These are phyloP conservation scores for Oryza glaberrima DNA, from an alignment of 176 grass and related monocot species.

Conservation along the genomic window DNA sequence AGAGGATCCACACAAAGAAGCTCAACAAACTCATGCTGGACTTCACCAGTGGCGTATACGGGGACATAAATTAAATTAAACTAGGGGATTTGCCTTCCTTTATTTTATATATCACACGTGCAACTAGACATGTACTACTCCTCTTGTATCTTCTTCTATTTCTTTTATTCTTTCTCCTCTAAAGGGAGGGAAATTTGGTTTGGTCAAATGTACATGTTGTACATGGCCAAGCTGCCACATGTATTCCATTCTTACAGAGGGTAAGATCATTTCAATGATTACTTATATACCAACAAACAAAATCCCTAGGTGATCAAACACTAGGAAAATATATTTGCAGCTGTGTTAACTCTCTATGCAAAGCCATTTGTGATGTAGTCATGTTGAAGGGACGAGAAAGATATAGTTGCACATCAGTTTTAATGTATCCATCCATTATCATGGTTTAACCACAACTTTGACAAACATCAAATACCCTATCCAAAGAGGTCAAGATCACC, in stretches of 20 bases:
- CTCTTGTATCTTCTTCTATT: conserved; percentile 22
- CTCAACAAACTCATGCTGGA: conserved; percentile 86
- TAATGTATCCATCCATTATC: no score
- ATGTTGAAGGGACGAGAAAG: neutral
- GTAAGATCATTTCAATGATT: conserved; percentile 42
- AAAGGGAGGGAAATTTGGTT: conserved; percentile 30
- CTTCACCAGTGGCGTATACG: conserved; percentile 57
- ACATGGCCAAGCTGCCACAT: conserved; percentile 58
- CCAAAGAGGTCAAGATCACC: neutral
- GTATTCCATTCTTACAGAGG: conserved; percentile 42
- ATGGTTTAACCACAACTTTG: neutral
- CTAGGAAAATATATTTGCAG: conserved; percentile 8
- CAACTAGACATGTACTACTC: conserved; percentile 37
- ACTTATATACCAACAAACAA: conserved; percentile 20
- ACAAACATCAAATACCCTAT: neutral
- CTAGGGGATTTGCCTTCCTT: conserved; percentile 23
- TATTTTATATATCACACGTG: conserved; percentile 15
- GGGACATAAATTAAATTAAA: conserved; percentile 51
- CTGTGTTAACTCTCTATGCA: conserved; percentile 21
- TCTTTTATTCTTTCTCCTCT: conserved; percentile 35
- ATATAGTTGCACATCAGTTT: neutral
- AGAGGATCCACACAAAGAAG: conserved; percentile 84
- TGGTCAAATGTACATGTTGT: conserved; percentile 58
- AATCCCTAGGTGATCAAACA: conserved; percentile 18
- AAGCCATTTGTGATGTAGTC: neutral